phyloP scores from a whole-genome alignment of 2,329 filamentous ascomycete genomes.

The Colletotrichum abscissum region DNA sequence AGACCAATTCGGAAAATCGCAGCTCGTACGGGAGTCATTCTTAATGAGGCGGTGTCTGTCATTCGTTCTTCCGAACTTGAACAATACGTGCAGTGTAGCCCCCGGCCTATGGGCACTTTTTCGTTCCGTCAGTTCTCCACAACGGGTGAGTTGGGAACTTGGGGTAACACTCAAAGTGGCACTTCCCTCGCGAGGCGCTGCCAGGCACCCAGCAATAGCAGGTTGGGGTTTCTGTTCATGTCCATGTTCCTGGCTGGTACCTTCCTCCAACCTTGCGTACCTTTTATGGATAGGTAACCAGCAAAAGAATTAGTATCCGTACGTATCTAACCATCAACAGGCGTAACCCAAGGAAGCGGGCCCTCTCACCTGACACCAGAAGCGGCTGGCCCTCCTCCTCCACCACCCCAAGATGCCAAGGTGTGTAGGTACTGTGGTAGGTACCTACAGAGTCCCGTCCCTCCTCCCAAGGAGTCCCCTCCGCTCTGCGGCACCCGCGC shows the following conservation, averaged over 20 bases:
- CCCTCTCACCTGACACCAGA: constrained; percentile 15
- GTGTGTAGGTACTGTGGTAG: no score
- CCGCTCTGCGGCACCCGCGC: neutral
- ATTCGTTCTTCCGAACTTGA: neutral
- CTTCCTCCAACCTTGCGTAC: neutral
- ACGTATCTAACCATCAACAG: neutral
- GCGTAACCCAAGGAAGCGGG: neutral
- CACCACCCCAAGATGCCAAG: no score
- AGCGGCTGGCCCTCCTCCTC: neutral
- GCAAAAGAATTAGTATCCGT: neutral
- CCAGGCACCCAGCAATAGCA: constrained; percentile 17
- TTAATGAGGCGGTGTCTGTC: neutral
- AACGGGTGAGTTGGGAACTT: neutral
- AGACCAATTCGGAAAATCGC: neutral
- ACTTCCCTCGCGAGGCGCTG: neutral
- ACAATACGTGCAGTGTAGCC: neutral
- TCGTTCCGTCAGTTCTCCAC: constrained; percentile 12
- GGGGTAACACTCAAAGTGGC: constrained; percentile 24
- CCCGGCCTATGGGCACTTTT: neutral
- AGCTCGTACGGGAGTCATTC: neutral
- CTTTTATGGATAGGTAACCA: no score
- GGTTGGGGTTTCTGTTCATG: neutral
- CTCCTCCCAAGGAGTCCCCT: neutral
- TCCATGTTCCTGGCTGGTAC: constrained; percentile 9
- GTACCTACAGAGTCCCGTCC: no score